Base-by-base conservation (phyloP, 371 early-diverging fungal species). In the Rhizopus arrhizus region DNA sequence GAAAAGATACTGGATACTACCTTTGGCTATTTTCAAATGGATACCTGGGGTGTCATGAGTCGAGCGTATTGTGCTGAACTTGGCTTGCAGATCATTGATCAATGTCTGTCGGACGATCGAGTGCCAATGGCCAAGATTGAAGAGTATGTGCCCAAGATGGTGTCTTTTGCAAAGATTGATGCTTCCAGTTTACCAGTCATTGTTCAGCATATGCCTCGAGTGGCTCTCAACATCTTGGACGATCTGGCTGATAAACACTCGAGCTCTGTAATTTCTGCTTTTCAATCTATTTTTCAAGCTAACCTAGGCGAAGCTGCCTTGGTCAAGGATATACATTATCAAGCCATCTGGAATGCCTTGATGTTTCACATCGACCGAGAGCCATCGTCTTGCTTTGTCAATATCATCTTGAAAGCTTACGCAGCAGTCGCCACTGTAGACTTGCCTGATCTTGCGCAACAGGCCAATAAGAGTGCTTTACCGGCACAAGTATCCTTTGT, bases 21-120 rank as follows among this genome's bases (percentile, higher is more conserved):
- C 29, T 69, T 78, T 55, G 73, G 71, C 0, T 72, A 74, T 34
- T 78, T 78, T 50, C 81, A 81, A 55, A 64, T 66, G 54, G 56
- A 66, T 9, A 63, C 46, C 1, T 75, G 75, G 77, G 58, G 77
- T 5, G 52, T 62, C 1, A 57, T 71, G 56, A 73, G 70, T 43
- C 70, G 58, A 45, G 69, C 78, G 1, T 66, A 61, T 58, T 74
- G 72, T 49, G 68, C 68, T 3, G 69, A 74, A 29, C 42, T 72
- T 12, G 81, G 71, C 1, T 42, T 73, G 22, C 61, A 68, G 12
- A 61, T 80, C 7, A 66, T 80, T 2, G 62, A 70, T 16, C 68
- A 74, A 12, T 68, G 65, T 22, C 35, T 72, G 6, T 59, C 61
- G 1, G 65, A 66, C 12, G 53, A 68, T 34, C 53, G 56, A 5